Percentiles rank a stretch among this genome's conserved stretches.
Evolutionary conservation across 1,139 yeast species (phyloP).

Genomic region (Geotrichum reessii): DNA sequence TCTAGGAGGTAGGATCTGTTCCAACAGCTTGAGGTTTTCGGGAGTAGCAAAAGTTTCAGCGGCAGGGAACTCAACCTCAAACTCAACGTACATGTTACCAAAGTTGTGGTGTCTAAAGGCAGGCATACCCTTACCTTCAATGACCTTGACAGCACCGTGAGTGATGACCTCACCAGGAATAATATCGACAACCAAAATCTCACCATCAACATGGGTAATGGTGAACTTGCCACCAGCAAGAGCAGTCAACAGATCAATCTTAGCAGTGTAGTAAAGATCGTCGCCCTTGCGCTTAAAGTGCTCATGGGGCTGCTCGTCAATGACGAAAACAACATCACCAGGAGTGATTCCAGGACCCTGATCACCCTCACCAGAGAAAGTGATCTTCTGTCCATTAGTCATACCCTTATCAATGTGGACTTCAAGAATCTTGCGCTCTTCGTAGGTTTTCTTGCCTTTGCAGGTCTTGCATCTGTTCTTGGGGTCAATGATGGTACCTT

Average conservation of each 20-base stretch:
- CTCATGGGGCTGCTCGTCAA: conserved; percentile 68
- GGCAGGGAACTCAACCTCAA: conserved; percentile 50
- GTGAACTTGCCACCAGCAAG: conserved; percentile 92
- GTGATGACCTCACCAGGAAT: conserved; percentile 90
- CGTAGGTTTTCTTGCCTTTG: conserved; percentile 79
- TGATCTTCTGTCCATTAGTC: conserved; percentile 89
- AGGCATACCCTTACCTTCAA: conserved; percentile 97
- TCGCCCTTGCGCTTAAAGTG: conserved; percentile 82
- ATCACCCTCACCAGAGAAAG: conserved; percentile 94
- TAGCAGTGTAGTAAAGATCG: conserved; percentile 79
- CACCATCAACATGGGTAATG: conserved; percentile 73
- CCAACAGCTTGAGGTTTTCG: conserved; percentile 38
- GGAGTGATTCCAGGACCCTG: conserved; percentile 94
- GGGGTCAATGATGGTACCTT: conserved; percentile 82
- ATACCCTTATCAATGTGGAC: conserved; percentile 97
- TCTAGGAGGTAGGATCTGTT: conserved; percentile 42
- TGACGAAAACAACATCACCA: conserved; percentile 81
- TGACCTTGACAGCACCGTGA: conserved; percentile 75
- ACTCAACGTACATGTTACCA: conserved; percentile 50
- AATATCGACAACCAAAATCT: conserved; percentile 73
- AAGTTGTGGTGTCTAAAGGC: conserved; percentile 43
- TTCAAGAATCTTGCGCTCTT: conserved; percentile 88
- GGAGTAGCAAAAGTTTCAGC: conserved; percentile 35
- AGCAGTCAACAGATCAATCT: conserved; percentile 87
- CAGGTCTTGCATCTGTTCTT: conserved; percentile 87